A percentile compares a stretch with the other conserved stretches of the same genome.
These are phyloP conservation scores for Mortierella sp. DNA, from an alignment of 371 early-diverging fungal genomes.

Conservation along the genomic window DNA sequence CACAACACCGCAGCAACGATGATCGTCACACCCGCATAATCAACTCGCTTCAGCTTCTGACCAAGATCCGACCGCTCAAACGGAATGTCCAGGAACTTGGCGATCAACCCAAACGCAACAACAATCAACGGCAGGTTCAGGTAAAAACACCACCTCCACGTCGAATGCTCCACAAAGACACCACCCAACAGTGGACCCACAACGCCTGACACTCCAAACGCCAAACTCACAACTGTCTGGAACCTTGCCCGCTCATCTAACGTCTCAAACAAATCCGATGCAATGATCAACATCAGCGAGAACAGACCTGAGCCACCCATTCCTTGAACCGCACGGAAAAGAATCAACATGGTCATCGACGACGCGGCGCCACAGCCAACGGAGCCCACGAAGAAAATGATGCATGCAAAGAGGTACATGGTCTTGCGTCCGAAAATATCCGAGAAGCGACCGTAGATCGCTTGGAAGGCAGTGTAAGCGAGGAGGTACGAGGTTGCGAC, in stretches of 20 bases:
- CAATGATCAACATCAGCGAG: slow-evolving; percentile 60
- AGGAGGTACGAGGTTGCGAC: slow-evolving; percentile 53
- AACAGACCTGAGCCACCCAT: slow-evolving; percentile 75
- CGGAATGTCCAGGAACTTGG: slow-evolving; percentile 45
- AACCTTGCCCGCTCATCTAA: slow-evolving; percentile 69
- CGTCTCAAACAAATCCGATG: slow-evolving; percentile 66
- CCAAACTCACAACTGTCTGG: slow-evolving; percentile 62
- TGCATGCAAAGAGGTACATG: slow-evolving; percentile 68
- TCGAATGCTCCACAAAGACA: slow-evolving; percentile 58
- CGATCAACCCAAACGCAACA: slow-evolving; percentile 28
- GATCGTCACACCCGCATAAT: slow-evolving; percentile 37
- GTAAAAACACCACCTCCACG: slow-evolving; percentile 66
- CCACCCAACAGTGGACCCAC: slow-evolving; percentile 66
- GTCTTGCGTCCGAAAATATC: slow-evolving; percentile 84
- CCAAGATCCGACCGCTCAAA: slow-evolving; percentile 21
- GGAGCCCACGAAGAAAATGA: slow-evolving; percentile 74
- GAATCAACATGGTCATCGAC: slow-evolving; percentile 75
- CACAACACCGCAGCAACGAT: slow-evolving; percentile 59
- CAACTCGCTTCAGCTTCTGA: slow-evolving; percentile 45
- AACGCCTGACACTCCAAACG: slow-evolving; percentile 59
- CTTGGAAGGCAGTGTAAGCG: slow-evolving; percentile 62
- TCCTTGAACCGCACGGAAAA: slow-evolving; percentile 71
- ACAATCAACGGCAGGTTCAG: slow-evolving; percentile 48
- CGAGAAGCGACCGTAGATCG: slow-evolving; percentile 65
- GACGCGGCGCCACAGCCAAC: slow-evolving; percentile 68